A percentile compares a stretch with the other conserved stretches of the same genome.
phyloP scores from a whole-genome alignment of 176 grass and related monocot genomes.

The Saccharum spontaneum region DNA sequence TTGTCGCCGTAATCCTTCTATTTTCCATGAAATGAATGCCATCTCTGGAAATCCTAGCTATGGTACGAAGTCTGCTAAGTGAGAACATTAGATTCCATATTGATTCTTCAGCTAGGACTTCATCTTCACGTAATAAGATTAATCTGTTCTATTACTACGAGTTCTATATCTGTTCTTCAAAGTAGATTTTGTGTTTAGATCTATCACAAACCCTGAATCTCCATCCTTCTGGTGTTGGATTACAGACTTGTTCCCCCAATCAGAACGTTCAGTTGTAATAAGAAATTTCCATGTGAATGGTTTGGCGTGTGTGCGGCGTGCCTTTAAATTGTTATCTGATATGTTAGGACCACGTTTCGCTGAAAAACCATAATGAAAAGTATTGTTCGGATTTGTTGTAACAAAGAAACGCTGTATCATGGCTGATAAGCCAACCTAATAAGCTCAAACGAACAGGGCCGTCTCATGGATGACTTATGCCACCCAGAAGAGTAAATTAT shows the following conservation, averaged over 20 bases:
- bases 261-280: background rate
- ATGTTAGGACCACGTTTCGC: no score
- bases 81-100: background rate
- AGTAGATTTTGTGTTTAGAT: background rate
- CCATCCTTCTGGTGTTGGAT: background rate
- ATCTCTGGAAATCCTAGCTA: background rate
- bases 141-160: background rate
- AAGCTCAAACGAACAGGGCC: no score
- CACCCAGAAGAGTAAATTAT: no score
- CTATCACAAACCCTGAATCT: background rate
- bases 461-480: no score
- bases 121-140: background rate
- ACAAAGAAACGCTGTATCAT: no score
- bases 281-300: background rate
- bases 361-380: no score
- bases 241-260: background rate
- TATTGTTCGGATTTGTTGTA: no score
- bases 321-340: no score
- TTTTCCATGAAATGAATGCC: background rate
- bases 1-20: background rate
- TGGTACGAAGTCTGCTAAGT: background rate
- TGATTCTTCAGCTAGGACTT: background rate
- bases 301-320: no score
- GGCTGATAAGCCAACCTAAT: no score
- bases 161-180: background rate